These are phyloP conservation scores for Vanrija sp. DNA, from an alignment of 1,284 basidiomycete species.

Conservation along the genomic window DNA sequence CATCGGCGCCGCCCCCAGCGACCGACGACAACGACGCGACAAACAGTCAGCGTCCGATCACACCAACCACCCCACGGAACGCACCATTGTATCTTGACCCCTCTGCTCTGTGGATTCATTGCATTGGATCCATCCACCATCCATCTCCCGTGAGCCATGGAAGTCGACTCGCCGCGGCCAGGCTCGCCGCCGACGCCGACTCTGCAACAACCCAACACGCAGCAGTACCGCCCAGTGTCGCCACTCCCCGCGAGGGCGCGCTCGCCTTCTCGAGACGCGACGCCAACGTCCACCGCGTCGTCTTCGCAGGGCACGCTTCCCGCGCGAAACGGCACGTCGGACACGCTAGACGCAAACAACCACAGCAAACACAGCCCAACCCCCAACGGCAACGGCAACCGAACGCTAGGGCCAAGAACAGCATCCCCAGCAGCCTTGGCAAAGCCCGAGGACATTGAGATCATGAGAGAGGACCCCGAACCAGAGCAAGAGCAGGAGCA, in stretches of 20 bases:
- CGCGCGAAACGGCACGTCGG: not conserved
- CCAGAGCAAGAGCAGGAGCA: not conserved
- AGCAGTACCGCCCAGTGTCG: conserved; percentile 1
- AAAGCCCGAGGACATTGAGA: not conserved
- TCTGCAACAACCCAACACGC: not conserved
- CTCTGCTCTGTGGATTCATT: not conserved
- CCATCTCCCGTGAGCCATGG: conserved; percentile 8
- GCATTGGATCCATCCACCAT: not conserved
- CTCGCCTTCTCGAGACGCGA: conserved; percentile 9
- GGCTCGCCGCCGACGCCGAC: conserved; percentile 11
- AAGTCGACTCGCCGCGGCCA: conserved; percentile 12
- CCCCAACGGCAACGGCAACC: too few species aligned
- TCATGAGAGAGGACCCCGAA: not conserved
- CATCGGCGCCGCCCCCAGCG: not conserved
- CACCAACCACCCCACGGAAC: not conserved
- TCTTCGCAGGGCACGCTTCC: not conserved
- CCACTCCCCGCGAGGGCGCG: too few species aligned
- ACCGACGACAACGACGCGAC: not conserved
- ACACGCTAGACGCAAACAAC: not conserved
- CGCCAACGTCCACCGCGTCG: conserved; percentile 14
- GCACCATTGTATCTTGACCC: not conserved
- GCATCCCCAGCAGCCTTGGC: not conserved
- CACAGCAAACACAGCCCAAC: too few species aligned
- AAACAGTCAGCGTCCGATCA: not conserved
- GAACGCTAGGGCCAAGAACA: not conserved